These are phyloP conservation scores for Cladosporium austrohemisphaericum DNA, from an alignment of 2,329 filamentous ascomycete species.

Conservation along the genomic window DNA sequence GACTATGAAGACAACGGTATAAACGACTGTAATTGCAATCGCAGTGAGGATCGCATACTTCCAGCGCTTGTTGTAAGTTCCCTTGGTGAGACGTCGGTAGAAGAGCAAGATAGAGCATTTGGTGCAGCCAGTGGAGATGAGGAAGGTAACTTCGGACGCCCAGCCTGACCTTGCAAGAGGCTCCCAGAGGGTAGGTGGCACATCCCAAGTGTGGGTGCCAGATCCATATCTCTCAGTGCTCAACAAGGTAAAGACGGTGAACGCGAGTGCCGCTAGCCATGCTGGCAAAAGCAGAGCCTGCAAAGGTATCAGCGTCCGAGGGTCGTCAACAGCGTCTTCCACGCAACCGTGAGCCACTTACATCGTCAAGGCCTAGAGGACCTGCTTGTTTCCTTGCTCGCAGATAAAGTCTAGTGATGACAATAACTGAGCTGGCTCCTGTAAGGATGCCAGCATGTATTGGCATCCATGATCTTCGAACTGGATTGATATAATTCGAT, in stretches of 20 bases:
- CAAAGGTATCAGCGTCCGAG: background rate
- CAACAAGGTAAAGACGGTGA: slow-evolving; percentile 19
- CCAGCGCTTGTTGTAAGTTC: slow-evolving; percentile 22
- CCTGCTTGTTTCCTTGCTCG: too few species aligned
- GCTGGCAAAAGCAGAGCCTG: slow-evolving; percentile 18
- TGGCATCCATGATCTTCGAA: too few species aligned
- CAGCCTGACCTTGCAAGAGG: slow-evolving; percentile 18
- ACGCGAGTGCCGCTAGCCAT: slow-evolving; percentile 19
- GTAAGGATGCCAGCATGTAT: too few species aligned
- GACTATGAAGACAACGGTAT: slow-evolving; percentile 18
- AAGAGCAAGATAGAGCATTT: slow-evolving; percentile 29
- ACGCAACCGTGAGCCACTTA: background rate
- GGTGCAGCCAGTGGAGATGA: slow-evolving; percentile 20
- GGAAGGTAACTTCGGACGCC: slow-evolving; percentile 21
- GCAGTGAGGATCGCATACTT: slow-evolving; percentile 17
- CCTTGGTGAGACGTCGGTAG: slow-evolving; percentile 28
- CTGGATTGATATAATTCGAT: too few species aligned
- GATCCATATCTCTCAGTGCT: slow-evolving; percentile 16
- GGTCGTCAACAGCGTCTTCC: background rate
- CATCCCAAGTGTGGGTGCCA: slow-evolving; percentile 25
- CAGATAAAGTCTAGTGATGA: too few species aligned
- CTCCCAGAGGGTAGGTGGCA: slow-evolving; percentile 14
- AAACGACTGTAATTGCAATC: slow-evolving; percentile 17
- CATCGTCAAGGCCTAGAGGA: slow-evolving; percentile 21
- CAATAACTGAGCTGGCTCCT: too few species aligned